Base-by-base conservation (phyloP, 345 rosid genomes). In the Ceriops tagal region DNA sequence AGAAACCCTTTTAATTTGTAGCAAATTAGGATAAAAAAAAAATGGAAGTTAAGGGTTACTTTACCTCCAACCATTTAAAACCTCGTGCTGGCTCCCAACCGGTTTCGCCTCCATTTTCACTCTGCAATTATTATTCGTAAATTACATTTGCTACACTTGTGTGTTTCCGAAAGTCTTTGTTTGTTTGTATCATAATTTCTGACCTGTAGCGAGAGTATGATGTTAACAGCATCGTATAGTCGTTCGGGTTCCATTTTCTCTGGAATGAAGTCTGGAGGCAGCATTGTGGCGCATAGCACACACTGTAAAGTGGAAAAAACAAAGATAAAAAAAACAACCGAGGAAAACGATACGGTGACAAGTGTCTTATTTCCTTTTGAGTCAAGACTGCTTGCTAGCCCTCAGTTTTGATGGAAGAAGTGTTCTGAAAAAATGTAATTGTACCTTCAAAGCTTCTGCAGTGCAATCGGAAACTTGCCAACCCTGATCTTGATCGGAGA, bases 11-110 rank as follows among this genome's bases (percentile, higher is more conserved):
- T 43, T 43, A 2, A 43, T 43, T 43, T 43, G 49, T 43, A 43
- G 4, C 49, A 43, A 13, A 34, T 34, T 34, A 13, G 10, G 11
- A 53, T 24, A 22, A 10, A 22, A 0, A 18, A 10, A 11, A 24
- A 58, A 26, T 0, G 11, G 28, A 22, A 11, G 30, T 11, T 16
- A 24, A 70, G 24, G 31, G 27, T 16, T 5, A 30, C 65, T 75
- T 68, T 72, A 84, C 90, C 75, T 88, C 87, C 61, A 86, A 53
- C 90, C 87, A 84, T 6, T 71, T 53, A 30, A 52, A 37, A 15
- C 84, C 89, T 30, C 83, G 69, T 52, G 69, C 83, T 19, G 89
- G 89, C 66, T 86, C 88, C 92, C 92, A 86, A 0, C 74, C 86
- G 15, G 92, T 0, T 21, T 78, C 22, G 26, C 93, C 93, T 1